Conservation (phyloP, 768 basidiomycete species). For the Boletus coccyginus region DNA sequence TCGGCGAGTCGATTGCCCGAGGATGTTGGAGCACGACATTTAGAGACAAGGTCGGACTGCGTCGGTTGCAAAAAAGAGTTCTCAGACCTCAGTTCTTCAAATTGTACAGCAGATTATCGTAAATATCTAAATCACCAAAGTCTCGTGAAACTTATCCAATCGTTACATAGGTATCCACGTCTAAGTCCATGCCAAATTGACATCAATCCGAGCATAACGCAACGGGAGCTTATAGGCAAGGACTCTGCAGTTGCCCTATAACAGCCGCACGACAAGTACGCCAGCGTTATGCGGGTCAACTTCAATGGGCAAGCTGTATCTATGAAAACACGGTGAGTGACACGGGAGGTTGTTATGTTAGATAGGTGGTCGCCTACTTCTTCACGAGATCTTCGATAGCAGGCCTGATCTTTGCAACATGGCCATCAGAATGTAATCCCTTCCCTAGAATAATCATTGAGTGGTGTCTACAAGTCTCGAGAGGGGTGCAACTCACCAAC, state of each 20-base stretch:
- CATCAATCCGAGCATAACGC: background rate
- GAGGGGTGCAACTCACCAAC: slow-evolving; percentile 58
- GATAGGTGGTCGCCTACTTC: slow-evolving; percentile 47
- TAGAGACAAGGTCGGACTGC: background rate
- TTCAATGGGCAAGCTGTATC: slow-evolving; percentile 68
- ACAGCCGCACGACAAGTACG: slow-evolving; percentile 69
- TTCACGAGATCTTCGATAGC: slow-evolving; percentile 86
- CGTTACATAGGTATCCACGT: background rate
- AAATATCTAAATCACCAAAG: background rate
- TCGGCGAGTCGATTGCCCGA: slow-evolving; percentile 3
- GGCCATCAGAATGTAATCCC: slow-evolving; percentile 77
- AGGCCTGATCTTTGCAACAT: slow-evolving; percentile 85
- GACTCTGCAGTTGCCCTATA: slow-evolving; percentile 5
- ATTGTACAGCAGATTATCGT: background rate
- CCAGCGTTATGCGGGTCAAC: slow-evolving; percentile 82
- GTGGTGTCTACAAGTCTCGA: background rate
- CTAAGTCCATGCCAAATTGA: background rate
- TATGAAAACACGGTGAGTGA: slow-evolving; percentile 28
- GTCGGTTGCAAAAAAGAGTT: background rate
- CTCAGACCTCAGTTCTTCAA: background rate
- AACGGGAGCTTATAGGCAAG: background rate
- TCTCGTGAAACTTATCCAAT: background rate
- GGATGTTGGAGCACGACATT: slow-evolving; percentile 5
- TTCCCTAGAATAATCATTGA: slow-evolving; percentile 50
- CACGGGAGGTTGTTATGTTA: background rate